Evolutionary conservation across 2,329 filamentous ascomycete genomes (phyloP), one percentile per base, ranked within the genome.

Genomic region (Magnaporthiopsis incrustans): DNA sequence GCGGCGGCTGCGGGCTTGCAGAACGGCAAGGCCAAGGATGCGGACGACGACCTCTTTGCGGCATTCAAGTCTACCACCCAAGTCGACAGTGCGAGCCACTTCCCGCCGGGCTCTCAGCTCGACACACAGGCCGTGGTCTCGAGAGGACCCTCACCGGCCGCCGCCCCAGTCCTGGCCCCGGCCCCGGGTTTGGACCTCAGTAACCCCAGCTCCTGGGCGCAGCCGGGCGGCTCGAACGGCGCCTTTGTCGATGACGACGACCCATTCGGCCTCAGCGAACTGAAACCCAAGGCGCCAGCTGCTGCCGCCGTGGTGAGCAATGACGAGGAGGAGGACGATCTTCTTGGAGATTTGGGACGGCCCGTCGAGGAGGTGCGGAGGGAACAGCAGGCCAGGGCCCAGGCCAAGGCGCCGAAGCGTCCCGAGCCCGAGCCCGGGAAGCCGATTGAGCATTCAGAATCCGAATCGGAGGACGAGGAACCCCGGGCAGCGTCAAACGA

Each of bases 181-280:
- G 73, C 71, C 27, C 74, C 77, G 7, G 76, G 72, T 10, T 72
- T 85, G 15, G 81, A 88, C 70, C 75, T 88, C 60, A 79, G 77
- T 64, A 78, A 79, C 64, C 82, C 86, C 2, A 78, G 73, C 64
- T 80, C 85, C 1, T 88, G 85, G 85, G 76, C 71, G 30, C 69
- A 77, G 63, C 72, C 77, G 32, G 59, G 71, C 4, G 65, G 69
- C 25, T 68, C 75, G 1, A 71, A 72, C 63, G 70, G 70, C 58
- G 73, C 71, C 14, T 73, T 87, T 66, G 77, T 74, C 15, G 89
- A 94, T 65, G 92, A 96, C 72, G 92, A 96, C 72, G 92, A 97
- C 72, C 91, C 92, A 2, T 97, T 98, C 73, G 94, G 91, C 0
- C 78, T 97, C 50, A 88, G 82, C 65, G 80, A 89, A 67, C 73